These are phyloP conservation scores for Hordeum vulgare DNA, from an alignment of 176 grass and related monocot species.

Conservation along the genomic window DNA sequence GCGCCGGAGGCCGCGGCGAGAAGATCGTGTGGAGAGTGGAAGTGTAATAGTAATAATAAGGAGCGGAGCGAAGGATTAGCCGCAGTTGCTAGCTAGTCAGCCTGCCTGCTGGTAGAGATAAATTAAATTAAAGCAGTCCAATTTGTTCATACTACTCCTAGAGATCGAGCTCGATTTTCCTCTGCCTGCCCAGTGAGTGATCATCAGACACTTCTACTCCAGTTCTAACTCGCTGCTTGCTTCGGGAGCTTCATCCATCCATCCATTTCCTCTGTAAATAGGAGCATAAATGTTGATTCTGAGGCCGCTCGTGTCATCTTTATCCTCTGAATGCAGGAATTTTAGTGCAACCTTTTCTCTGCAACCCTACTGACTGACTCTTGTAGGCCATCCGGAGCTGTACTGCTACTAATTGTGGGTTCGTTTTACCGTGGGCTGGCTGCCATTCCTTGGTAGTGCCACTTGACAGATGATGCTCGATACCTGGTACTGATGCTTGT, in stretches of 20 bases:
- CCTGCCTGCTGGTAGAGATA: constrained; percentile 6
- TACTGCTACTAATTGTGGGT: background rate
- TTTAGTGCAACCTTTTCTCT: background rate
- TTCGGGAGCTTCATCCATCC: background rate
- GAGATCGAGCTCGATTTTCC: constrained; percentile 27
- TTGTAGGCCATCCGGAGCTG: background rate
- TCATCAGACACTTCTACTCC: background rate
- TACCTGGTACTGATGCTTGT: constrained; percentile 23
- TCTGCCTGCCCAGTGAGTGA: background rate
- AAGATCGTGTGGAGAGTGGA: constrained; percentile 73
- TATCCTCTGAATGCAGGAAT: constrained; percentile 75
- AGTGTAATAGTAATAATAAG: constrained; percentile 48
- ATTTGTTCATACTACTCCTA: constrained; percentile 38
- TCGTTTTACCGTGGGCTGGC: background rate
- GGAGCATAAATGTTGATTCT: constrained; percentile 41
- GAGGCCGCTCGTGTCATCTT: constrained; percentile 23
- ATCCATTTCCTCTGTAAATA: constrained; percentile 42
- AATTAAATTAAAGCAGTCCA: constrained; percentile 41
- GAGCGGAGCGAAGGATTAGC: background rate
- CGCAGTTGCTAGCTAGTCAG: background rate
- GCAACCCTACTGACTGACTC: background rate
- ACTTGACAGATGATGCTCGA: constrained; percentile 14
- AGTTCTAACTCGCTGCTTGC: background rate
- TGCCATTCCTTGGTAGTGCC: background rate
- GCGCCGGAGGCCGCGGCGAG: constrained; percentile 10